phyloP scores from a whole-genome alignment of 108 stramenopile species.

The Stephanodiscus triporus region DNA sequence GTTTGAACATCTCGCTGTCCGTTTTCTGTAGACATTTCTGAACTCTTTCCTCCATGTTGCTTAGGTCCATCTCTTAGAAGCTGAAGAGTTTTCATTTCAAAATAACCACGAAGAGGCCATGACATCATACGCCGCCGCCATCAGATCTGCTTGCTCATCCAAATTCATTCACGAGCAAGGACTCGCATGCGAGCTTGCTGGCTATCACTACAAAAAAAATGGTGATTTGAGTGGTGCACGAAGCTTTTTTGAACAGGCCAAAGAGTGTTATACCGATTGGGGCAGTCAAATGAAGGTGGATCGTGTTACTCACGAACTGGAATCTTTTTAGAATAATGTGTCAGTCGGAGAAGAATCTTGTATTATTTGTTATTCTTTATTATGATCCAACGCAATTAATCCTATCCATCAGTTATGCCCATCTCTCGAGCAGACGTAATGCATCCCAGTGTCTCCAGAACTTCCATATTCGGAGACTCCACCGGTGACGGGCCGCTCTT shows the following conservation, averaged over 20 bases:
- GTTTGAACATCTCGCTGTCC: not conserved
- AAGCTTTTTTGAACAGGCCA: constrained; percentile 15
- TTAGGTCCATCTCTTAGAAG: constrained; percentile 20
- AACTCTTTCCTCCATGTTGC: not conserved
- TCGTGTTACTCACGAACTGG: not conserved
- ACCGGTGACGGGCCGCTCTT: no score
- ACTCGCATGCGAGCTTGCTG: constrained; percentile 40
- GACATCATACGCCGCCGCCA: constrained; percentile 8
- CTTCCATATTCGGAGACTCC: no score
- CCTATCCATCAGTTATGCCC: no score
- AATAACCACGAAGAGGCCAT: constrained; percentile 18
- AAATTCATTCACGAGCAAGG: constrained; percentile 36
- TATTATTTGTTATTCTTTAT: no score
- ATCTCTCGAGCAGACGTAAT: no score
- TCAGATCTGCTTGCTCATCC: constrained; percentile 15
- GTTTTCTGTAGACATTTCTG: not conserved
- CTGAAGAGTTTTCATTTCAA: constrained; percentile 13
- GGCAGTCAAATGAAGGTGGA: constrained; percentile 22
- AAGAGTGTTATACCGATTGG: constrained; percentile 28
- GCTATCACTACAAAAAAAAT: constrained; percentile 19
- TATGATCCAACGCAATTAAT: no score
- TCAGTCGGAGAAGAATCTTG: no score
- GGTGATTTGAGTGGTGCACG: constrained; percentile 11
- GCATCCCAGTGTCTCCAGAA: no score
- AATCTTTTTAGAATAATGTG: not conserved